phyloP scores from a whole-genome alignment of 306 rosid genomes.

The Citrullus colocynthis region DNA sequence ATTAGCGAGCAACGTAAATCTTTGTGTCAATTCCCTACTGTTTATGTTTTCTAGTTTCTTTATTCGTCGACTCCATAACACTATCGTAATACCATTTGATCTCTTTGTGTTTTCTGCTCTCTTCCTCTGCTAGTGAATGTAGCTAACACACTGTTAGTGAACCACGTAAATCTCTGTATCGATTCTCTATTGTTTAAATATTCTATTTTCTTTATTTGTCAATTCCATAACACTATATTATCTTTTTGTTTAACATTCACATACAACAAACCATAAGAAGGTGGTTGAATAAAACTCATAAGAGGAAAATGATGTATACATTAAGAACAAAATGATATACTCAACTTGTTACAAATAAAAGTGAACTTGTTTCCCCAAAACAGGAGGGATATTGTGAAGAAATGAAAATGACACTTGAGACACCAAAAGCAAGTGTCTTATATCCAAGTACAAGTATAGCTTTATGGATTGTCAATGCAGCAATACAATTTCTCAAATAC shows the following conservation, averaged over 20 bases:
- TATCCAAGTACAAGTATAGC: not conserved
- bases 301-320: not conserved
- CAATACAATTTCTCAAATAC: not conserved
- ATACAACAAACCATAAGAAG: not conserved
- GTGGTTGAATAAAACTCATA: not conserved
- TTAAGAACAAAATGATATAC: not conserved
- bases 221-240: too few species aligned
- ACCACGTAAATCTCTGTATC: too few species aligned
- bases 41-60: too few species aligned
- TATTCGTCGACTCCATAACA: too few species aligned
- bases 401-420: not conserved
- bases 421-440: not conserved
- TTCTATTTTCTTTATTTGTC: too few species aligned
- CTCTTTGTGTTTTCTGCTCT: too few species aligned
- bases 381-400: not conserved
- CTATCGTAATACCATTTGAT: too few species aligned
- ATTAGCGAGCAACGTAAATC: too few species aligned
- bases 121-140: too few species aligned
- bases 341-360: not conserved
- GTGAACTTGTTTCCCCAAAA: not conserved
- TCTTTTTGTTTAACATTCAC: not conserved
- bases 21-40: too few species aligned
- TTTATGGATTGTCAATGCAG: not conserved
- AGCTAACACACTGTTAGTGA: too few species aligned
- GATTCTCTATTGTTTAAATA: too few species aligned